Conservation (phyloP, 2,329 filamentous ascomycete species). For the Penicillium occitanis region DNA sequence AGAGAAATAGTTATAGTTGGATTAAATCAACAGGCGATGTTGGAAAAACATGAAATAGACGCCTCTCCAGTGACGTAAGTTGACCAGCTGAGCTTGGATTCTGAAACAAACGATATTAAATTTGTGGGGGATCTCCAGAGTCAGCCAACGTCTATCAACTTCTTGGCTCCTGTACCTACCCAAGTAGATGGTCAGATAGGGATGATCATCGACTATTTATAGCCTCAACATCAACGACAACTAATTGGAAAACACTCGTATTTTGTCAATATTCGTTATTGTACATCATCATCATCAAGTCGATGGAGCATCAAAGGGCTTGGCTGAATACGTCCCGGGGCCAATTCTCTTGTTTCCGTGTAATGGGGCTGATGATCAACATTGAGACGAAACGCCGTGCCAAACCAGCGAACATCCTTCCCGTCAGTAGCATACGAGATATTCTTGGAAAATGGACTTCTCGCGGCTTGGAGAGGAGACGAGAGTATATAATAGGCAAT, state of each 20-base stretch:
- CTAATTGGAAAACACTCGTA: background rate
- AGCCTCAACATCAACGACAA: background rate
- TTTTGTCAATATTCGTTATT: background rate
- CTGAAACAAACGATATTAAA: background rate
- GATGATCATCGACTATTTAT: background rate
- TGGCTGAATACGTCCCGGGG: background rate
- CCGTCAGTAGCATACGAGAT: background rate
- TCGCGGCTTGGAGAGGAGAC: background rate
- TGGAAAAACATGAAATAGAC: background rate
- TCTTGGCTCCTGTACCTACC: background rate
- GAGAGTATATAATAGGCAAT: background rate
- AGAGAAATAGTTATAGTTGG: background rate
- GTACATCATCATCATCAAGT: background rate
- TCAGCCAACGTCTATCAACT: background rate
- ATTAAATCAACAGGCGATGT: background rate
- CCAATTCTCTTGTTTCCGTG: background rate
- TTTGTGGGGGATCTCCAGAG: background rate
- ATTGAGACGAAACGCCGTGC: slow-evolving; percentile 3
- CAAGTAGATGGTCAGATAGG: background rate
- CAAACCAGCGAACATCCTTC: background rate
- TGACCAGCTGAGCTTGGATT: too few species aligned
- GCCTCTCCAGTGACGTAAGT: too few species aligned
- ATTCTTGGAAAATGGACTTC: background rate
- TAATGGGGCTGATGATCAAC: background rate
- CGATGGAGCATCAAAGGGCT: background rate